phyloP scores from a whole-genome alignment of 2,329 filamentous ascomycete genomes.

The Microascus cirrosus region DNA sequence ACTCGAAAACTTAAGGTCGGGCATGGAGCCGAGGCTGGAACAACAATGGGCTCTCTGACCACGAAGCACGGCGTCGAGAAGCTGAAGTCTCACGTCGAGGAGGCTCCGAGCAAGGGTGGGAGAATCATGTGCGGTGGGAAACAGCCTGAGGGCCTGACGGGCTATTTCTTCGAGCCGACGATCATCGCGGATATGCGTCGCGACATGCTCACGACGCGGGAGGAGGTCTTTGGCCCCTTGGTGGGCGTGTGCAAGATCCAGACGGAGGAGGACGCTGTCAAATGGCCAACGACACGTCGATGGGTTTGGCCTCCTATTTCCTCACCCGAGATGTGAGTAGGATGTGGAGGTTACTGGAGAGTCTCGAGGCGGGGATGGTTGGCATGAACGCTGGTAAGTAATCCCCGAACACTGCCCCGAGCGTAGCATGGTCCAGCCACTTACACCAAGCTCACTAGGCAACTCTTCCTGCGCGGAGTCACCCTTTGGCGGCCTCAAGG shows the following conservation, averaged over 20 bases:
- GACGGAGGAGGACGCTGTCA: slow-evolving; percentile 81
- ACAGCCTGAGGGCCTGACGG: slow-evolving; percentile 41
- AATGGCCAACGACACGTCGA: slow-evolving; percentile 70
- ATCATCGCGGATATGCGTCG: slow-evolving; percentile 77
- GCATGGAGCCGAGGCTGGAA: slow-evolving; percentile 56
- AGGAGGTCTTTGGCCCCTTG: slow-evolving; percentile 94
- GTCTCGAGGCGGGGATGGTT: slow-evolving; percentile 77
- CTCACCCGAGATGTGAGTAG: slow-evolving; percentile 57
- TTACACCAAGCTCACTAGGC: too few species aligned
- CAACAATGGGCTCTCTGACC: slow-evolving; percentile 75
- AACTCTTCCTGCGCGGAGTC: slow-evolving; percentile 31
- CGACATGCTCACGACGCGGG: slow-evolving; percentile 72
- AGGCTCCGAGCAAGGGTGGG: slow-evolving; percentile 67
- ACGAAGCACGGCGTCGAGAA: slow-evolving; percentile 73
- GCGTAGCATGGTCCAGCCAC: too few species aligned
- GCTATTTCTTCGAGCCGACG: slow-evolving; percentile 77
- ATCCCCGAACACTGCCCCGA: too few species aligned
- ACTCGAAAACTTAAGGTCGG: slow-evolving; percentile 68
- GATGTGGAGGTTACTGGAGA: slow-evolving; percentile 51
- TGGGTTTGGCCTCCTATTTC: slow-evolving; percentile 91
- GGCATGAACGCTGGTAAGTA: slow-evolving; percentile 68
- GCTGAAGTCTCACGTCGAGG: slow-evolving; percentile 67
- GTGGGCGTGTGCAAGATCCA: slow-evolving; percentile 82
- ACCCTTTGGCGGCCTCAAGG: slow-evolving; percentile 71
- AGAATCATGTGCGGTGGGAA: slow-evolving; percentile 68